These are phyloP conservation scores for Digitaria exilis DNA, from an alignment of 202 grass and related monocot species.

Conservation along the genomic window DNA sequence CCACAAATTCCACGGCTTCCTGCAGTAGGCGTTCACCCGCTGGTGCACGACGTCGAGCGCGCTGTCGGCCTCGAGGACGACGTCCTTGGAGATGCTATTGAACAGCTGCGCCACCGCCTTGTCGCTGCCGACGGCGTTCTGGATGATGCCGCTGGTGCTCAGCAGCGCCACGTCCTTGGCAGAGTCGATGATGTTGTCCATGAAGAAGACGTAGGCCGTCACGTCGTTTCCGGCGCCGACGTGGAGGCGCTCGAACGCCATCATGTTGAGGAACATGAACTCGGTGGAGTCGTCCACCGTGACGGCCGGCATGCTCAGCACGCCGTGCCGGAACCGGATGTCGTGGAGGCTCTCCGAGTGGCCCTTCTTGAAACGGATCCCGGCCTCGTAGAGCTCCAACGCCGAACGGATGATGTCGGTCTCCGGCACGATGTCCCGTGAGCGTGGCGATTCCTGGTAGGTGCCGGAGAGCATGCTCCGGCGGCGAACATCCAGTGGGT, in stretches of 20 bases:
- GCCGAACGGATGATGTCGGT: conserved; percentile 61
- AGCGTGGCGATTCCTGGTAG: background rate
- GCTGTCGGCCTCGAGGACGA: conserved; percentile 68
- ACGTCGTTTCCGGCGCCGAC: conserved; percentile 69
- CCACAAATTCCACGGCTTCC: conserved; percentile 74
- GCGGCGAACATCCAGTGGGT: conserved; percentile 56
- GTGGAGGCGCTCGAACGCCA: conserved; percentile 84
- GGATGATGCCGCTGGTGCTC: conserved; percentile 70
- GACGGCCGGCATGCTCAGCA: conserved; percentile 56
- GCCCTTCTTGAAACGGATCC: conserved; percentile 29
- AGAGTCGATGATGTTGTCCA: conserved; percentile 89
- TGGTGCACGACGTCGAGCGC: conserved; percentile 66
- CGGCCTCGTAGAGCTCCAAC: conserved; percentile 42
- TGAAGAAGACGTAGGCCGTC: conserved; percentile 81
- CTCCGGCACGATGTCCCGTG: background rate
- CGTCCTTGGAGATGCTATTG: conserved; percentile 76
- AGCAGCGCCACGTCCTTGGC: conserved; percentile 83
- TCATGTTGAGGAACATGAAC: conserved; percentile 81
- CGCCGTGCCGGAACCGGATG: conserved; percentile 60
- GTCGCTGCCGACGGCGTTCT: conserved; percentile 76
- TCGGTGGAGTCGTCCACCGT: conserved; percentile 77
- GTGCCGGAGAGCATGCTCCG: conserved; percentile 43
- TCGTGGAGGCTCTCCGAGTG: conserved; percentile 49
- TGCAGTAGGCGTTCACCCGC: conserved; percentile 72
- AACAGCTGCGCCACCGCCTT: conserved; percentile 81